Percentiles rank a stretch among this genome's conserved stretches.
These are phyloP conservation scores for Xylariales sp. DNA, from an alignment of 2,329 filamentous ascomycete genomes.

Conservation along the genomic window DNA sequence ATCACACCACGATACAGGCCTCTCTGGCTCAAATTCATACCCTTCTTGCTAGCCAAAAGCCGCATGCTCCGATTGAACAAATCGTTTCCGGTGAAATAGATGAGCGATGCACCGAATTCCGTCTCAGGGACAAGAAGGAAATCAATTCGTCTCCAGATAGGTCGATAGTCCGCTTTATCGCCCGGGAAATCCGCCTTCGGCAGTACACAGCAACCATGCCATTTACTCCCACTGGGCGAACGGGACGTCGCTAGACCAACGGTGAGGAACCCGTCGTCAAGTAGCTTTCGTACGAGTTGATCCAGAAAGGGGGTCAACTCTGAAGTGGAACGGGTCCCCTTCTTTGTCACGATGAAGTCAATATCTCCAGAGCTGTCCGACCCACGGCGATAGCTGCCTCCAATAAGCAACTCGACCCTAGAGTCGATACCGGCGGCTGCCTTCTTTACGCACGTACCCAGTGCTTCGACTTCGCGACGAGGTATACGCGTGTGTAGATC, in stretches of 20 bases:
- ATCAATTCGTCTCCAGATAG: slow-evolving; percentile 76
- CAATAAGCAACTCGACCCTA: slow-evolving; percentile 65
- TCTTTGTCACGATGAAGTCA: slow-evolving; percentile 76
- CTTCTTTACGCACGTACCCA: slow-evolving; percentile 60
- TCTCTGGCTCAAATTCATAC: slow-evolving; percentile 79
- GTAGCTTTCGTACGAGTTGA: slow-evolving; percentile 58
- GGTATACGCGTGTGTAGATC: slow-evolving; percentile 79
- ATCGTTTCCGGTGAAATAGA: slow-evolving; percentile 97
- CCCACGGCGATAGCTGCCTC: slow-evolving; percentile 82
- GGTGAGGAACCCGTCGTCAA: slow-evolving; percentile 60
- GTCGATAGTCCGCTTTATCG: slow-evolving; percentile 25
- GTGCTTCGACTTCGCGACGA: slow-evolving; percentile 65
- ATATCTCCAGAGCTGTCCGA: slow-evolving; percentile 72
- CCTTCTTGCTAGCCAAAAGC: slow-evolving; percentile 72
- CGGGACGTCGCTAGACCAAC: slow-evolving; percentile 58
- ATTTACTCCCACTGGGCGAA: slow-evolving; percentile 62
- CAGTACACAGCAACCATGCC: slow-evolving; percentile 80
- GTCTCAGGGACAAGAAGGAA: slow-evolving; percentile 75
- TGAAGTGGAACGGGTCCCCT: slow-evolving; percentile 44
- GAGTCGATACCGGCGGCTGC: slow-evolving; percentile 58
- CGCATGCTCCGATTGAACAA: slow-evolving; percentile 88
- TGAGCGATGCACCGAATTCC: slow-evolving; percentile 76
- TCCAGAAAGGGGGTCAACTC: slow-evolving; percentile 61
- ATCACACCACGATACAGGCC: slow-evolving; percentile 72
- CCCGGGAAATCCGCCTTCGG: slow-evolving; percentile 36